Evolutionary conservation across 2,329 filamentous ascomycete species (phyloP).

Genomic region (Tolypocladium tropicale): DNA sequence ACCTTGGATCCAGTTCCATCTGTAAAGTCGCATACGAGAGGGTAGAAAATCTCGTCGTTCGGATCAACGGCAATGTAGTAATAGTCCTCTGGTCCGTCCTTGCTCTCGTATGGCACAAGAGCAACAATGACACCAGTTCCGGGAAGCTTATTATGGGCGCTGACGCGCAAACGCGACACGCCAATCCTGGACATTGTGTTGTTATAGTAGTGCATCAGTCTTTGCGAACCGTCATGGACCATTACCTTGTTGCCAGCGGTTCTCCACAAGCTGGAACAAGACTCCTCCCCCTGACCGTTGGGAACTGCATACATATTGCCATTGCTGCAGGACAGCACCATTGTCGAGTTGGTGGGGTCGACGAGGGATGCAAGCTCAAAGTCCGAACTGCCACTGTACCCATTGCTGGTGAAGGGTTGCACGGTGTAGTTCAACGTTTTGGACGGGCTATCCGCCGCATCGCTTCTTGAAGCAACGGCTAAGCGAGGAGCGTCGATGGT

Average conservation of each 20-base stretch:
- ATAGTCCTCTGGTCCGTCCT: constrained; percentile 2
- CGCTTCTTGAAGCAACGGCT: neutral
- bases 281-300: constrained; percentile 8
- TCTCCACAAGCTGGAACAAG: constrained; percentile 14
- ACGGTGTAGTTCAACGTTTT: neutral
- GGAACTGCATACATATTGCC: constrained; percentile 21
- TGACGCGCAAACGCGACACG: constrained; percentile 18
- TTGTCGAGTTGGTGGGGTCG: constrained; percentile 7
- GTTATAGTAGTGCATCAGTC: constrained; percentile 22
- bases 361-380: constrained; percentile 12
- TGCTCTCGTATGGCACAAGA: constrained; percentile 6
- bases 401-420: neutral
- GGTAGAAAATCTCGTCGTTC: constrained; percentile 14
- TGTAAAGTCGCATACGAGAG: constrained; percentile 17
- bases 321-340: constrained; percentile 20
- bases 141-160: constrained; percentile 9
- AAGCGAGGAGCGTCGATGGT: neutral
- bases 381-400: constrained; percentile 10
- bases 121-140: constrained; percentile 8
- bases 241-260: constrained; percentile 7
- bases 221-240: constrained; percentile 11
- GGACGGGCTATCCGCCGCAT: neutral
- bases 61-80: constrained; percentile 12
- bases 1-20: constrained; percentile 11
- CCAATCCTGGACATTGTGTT: constrained; percentile 19